Conservation (phyloP, 169 alveolate species). For the Plasmodium vivax region DNA sequence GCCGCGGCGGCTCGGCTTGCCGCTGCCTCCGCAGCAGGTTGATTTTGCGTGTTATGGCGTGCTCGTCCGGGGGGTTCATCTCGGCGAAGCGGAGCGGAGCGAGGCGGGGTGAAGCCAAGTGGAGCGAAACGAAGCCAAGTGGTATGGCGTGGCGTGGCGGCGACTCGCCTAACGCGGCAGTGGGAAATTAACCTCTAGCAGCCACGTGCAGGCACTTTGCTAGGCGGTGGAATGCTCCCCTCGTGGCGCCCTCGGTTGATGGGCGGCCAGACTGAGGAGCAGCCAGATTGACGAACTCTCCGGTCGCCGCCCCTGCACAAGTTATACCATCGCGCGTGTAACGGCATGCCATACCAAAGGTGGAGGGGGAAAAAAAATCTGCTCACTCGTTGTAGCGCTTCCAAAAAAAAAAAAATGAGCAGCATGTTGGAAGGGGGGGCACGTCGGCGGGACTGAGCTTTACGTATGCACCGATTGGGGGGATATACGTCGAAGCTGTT, state of each 20-base stretch:
- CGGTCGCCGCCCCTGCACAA: neutral
- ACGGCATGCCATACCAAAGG: neutral
- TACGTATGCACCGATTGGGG: neutral
- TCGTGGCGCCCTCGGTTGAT: too few relatives aligned
- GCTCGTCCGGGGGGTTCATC: conserved; percentile 39
- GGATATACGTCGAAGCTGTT: neutral
- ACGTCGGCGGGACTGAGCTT: neutral
- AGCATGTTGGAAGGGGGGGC: neutral
- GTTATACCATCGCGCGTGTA: neutral
- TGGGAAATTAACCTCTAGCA: neutral
- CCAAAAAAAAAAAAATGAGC: neutral
- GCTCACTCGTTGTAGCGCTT: neutral
- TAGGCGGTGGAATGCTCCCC: too few relatives aligned
- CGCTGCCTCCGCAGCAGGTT: conserved; percentile 5
- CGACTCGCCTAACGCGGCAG: neutral
- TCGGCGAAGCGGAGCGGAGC: neutral
- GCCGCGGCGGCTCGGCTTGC: neutral
- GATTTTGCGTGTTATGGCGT: conserved; percentile 20
- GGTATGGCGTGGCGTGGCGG: neutral
- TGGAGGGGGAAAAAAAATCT: neutral
- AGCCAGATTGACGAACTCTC: neutral
- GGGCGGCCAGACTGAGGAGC: neutral
- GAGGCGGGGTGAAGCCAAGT: too few relatives aligned
- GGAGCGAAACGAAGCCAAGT: too few relatives aligned
- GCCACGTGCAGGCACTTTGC: too few relatives aligned